phyloP scores from a whole-genome alignment of 2,329 filamentous ascomycete genomes.

The Lithohypha guttulata region DNA sequence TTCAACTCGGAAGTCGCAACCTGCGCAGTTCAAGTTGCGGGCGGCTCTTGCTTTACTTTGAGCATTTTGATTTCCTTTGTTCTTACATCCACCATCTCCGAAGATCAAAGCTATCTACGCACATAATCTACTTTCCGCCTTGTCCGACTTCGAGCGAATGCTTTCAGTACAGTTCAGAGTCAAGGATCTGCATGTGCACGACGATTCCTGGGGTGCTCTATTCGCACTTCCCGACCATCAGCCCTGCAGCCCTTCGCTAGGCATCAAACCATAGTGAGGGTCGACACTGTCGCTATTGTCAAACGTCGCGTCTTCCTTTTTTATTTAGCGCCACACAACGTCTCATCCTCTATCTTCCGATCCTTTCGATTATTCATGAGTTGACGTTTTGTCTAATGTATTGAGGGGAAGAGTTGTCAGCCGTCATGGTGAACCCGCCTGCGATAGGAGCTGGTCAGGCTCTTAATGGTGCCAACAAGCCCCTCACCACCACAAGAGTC shows the following conservation, averaged over 20 bases:
- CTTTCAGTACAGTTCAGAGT: too few relatives aligned
- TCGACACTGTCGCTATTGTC: too few relatives aligned
- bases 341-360: not conserved
- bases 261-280: too few relatives aligned
- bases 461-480: conserved; percentile 14
- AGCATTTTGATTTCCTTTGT: too few relatives aligned
- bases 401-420: not conserved
- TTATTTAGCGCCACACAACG: not conserved
- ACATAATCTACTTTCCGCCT: too few relatives aligned
- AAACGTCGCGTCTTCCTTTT: too few relatives aligned
- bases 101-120: too few relatives aligned
- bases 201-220: conserved; percentile 3
- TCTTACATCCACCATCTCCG: too few relatives aligned
- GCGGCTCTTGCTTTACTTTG: too few relatives aligned
- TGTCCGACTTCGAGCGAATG: too few relatives aligned
- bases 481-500: conserved; percentile 26
- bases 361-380: not conserved
- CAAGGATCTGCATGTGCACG: conserved; percentile 8
- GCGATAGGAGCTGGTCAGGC: conserved; percentile 14
- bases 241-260: conserved; percentile 1
- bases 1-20: conserved; percentile 1
- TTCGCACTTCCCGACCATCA: conserved; percentile 7
- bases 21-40: too few relatives aligned
- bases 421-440: conserved; percentile 21
- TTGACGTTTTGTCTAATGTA: not conserved